Percentiles rank a stretch among this genome's conserved stretches.
phyloP scores from a whole-genome alignment of 2,329 filamentous ascomycete species.

The Colletotrichum scovillei region DNA sequence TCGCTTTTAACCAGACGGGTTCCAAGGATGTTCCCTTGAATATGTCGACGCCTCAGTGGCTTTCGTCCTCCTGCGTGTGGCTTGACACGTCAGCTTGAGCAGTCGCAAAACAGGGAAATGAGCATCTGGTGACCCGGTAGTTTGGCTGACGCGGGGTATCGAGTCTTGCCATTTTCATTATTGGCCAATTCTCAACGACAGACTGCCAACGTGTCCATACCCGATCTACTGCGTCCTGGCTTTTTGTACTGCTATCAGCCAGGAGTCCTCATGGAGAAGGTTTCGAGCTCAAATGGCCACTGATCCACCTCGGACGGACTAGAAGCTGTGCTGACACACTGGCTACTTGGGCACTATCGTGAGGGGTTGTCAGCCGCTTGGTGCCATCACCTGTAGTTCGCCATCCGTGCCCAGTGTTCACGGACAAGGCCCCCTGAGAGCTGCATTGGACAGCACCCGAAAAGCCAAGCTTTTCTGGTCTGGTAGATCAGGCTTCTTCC shows the following conservation, averaged over 20 bases:
- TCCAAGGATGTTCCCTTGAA: not conserved
- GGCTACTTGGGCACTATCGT: not conserved
- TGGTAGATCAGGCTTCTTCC: slow-evolving; percentile 14
- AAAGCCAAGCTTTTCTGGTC: slow-evolving; percentile 25
- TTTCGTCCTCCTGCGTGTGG: not conserved
- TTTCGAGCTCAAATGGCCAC: not conserved
- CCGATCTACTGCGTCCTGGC: not conserved
- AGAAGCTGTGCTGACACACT: not conserved
- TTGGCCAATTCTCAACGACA: not conserved
- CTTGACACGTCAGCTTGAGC: slow-evolving; percentile 2
- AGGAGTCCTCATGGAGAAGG: not conserved
- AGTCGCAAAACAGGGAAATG: slow-evolving; percentile 8
- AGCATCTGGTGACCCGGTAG: slow-evolving; percentile 13
- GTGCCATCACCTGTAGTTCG: not conserved
- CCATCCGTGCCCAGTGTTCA: slow-evolving; percentile 15
- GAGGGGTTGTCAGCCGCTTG: not conserved
- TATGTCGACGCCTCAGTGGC: slow-evolving; percentile 6
- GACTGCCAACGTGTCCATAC: not conserved
- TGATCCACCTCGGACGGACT: not conserved
- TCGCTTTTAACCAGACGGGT: not conserved
- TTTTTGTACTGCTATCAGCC: not conserved
- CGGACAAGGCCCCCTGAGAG: slow-evolving; percentile 13
- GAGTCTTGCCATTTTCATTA: not conserved
- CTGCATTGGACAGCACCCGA: not conserved
- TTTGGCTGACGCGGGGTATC: slow-evolving; percentile 19